Evolutionary conservation across 345 rosid species (phyloP).

Genomic region (Arabidopsis arenosa): DNA sequence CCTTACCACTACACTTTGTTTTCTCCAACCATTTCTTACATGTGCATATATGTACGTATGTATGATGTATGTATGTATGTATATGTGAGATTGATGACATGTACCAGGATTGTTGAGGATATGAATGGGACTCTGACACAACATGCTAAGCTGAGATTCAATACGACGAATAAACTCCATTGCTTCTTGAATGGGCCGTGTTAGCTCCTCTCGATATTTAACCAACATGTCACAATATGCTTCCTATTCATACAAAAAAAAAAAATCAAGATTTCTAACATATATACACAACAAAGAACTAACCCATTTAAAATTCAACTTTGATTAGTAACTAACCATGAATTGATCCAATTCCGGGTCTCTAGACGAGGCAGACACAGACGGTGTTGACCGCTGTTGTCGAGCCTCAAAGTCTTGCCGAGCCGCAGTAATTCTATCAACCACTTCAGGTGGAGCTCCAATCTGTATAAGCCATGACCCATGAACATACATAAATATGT

Average conservation of each 20-base stretch:
- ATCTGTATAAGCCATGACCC: constrained; percentile 52
- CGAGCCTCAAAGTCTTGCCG: constrained; percentile 75
- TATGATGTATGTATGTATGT: neutral
- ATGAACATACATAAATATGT: constrained; percentile 20
- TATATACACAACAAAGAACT: constrained; percentile 10
- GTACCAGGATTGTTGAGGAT: constrained; percentile 83
- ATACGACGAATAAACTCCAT: constrained; percentile 97
- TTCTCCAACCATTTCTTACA: constrained; percentile 2
- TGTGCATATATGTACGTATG: constrained; percentile 1
- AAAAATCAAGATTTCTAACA: neutral
- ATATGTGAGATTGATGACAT: constrained; percentile 5
- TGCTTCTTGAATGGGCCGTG: constrained; percentile 94
- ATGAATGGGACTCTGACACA: constrained; percentile 72
- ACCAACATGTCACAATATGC: constrained; percentile 96
- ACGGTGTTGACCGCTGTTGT: constrained; percentile 64
- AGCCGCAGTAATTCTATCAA: constrained; percentile 67
- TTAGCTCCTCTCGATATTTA: constrained; percentile 90
- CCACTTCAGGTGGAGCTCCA: constrained; percentile 95
- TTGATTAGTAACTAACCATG: constrained; percentile 61
- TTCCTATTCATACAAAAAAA: constrained; percentile 56
- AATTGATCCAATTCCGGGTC: constrained; percentile 99
- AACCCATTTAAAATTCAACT: neutral
- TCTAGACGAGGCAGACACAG: constrained; percentile 49
- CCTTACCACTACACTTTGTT: constrained; percentile 35
- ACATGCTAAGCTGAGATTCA: constrained; percentile 86